phyloP scores from a whole-genome alignment of 169 alveolate genomes.

The Eimeria maxima region DNA sequence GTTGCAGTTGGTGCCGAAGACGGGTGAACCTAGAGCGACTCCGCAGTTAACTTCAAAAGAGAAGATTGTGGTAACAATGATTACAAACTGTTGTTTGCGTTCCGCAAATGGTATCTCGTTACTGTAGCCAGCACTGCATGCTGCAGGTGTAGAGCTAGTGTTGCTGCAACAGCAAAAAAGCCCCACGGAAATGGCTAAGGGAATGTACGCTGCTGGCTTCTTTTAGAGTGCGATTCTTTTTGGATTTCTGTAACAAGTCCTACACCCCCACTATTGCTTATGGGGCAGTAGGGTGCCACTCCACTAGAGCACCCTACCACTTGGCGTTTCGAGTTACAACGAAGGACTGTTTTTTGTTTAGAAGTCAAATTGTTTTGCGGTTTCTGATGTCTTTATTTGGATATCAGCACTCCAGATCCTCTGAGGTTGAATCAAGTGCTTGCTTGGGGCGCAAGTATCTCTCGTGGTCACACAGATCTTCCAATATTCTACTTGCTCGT shows the following conservation, averaged over 20 bases:
- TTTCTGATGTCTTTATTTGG: neutral
- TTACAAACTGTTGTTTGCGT: neutral
- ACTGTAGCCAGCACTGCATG: neutral
- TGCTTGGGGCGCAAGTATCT: neutral
- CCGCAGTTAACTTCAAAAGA: neutral
- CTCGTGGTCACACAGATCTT: neutral
- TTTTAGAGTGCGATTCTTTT: neutral
- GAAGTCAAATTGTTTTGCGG: neutral
- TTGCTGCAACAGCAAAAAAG: neutral
- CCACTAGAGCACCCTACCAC: constrained; percentile 4
- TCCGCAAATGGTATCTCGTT: neutral
- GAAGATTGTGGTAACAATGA: neutral
- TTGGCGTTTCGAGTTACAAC: neutral
- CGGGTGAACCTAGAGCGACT: neutral
- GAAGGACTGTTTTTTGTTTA: neutral
- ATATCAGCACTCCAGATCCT: neutral
- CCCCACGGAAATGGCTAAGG: neutral
- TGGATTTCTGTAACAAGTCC: neutral
- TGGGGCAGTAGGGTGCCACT: neutral
- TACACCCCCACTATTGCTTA: neutral
- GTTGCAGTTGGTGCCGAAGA: neutral
- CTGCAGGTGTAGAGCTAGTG: neutral
- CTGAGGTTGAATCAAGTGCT: neutral
- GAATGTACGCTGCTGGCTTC: neutral
- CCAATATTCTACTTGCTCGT: neutral